phyloP scores from a whole-genome alignment of 768 basidiomycete genomes.

The Amylocystis lapponica region DNA sequence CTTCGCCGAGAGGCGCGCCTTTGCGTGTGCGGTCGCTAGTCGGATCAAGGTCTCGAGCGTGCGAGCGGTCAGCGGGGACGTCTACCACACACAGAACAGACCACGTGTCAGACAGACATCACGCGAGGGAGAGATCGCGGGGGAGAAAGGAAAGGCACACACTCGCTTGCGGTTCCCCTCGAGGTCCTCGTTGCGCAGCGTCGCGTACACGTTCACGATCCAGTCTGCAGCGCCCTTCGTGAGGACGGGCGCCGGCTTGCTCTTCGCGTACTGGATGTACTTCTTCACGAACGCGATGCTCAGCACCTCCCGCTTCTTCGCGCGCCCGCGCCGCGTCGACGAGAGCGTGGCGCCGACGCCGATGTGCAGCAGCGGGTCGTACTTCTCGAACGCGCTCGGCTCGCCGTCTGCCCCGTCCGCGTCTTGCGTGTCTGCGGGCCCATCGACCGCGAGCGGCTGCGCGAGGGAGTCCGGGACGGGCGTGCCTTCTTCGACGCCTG shows the following conservation, averaged over 20 bases:
- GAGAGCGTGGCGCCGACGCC: conserved; percentile 48
- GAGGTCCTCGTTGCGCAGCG: conserved; percentile 85
- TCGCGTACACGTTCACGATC: conserved; percentile 90
- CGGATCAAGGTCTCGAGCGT: conserved; percentile 98
- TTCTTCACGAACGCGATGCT: conserved; percentile 96
- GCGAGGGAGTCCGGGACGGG: conserved; percentile 83
- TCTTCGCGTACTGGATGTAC: conserved; percentile 97
- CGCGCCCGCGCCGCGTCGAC: conserved; percentile 47
- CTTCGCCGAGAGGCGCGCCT: conserved; percentile 81
- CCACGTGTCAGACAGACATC: no score
- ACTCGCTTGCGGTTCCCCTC: conserved; percentile 89
- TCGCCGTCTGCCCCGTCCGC: conserved; percentile 58
- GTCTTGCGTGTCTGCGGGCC: conserved; percentile 45
- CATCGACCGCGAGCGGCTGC: conserved; percentile 86
- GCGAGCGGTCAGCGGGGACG: conserved; percentile 95
- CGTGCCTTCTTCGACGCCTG: conserved; percentile 94
- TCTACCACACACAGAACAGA: conserved; percentile 42
- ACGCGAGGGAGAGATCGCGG: no score
- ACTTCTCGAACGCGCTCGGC: conserved; percentile 90
- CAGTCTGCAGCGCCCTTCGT: conserved; percentile 92
- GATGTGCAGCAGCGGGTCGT: conserved; percentile 89
- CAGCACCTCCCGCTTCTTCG: conserved; percentile 77
- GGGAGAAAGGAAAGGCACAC: no score
- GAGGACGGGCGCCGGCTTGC: conserved; percentile 74
- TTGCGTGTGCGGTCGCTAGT: conserved; percentile 96